A percentile compares a stretch with the other conserved stretches of the same genome.
Evolutionary conservation across 768 basidiomycete species (phyloP).

Genomic region (Tylopilus balloui): DNA sequence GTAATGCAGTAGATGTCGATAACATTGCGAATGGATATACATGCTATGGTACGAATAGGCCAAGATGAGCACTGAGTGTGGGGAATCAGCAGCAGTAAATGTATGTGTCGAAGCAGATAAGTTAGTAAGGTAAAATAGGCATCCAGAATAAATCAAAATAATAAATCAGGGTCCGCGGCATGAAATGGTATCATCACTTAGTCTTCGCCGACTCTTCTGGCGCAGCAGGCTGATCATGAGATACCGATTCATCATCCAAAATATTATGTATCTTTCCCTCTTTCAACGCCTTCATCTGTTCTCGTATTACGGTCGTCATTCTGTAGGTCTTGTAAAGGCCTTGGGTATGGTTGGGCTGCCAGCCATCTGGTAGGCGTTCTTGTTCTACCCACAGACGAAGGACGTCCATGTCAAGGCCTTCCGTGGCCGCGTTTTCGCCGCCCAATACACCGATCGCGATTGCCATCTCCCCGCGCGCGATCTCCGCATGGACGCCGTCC

Average conservation of each 20-base stretch:
- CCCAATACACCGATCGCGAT: slow-evolving; percentile 52
- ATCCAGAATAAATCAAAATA: neutral
- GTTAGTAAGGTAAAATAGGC: neutral
- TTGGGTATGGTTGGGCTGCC: slow-evolving; percentile 30
- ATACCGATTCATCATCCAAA: slow-evolving; percentile 10
- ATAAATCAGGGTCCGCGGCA: slow-evolving; percentile 1
- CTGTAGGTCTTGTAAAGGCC: slow-evolving; percentile 29
- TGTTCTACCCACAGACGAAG: slow-evolving; percentile 47
- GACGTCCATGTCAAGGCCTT: slow-evolving; percentile 44
- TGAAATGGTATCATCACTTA: slow-evolving; percentile 7
- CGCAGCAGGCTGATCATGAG: neutral
- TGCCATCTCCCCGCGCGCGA: slow-evolving; percentile 66
- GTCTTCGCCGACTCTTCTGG: slow-evolving; percentile 14
- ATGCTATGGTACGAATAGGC: neutral
- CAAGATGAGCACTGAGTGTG: neutral
- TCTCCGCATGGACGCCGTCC: slow-evolving; percentile 47
- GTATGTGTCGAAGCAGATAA: neutral
- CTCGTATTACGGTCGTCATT: slow-evolving; percentile 27
- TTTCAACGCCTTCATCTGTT: slow-evolving; percentile 25
- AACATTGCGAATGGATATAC: neutral
- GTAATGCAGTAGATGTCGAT: neutral
- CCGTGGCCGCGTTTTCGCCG: slow-evolving; percentile 32
- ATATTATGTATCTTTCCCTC: slow-evolving; percentile 17
- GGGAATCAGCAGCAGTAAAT: neutral
- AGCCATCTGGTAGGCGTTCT: slow-evolving; percentile 46